These are phyloP conservation scores for Pharus latifolius DNA, from an alignment of 176 grass and related monocot genomes.

Conservation along the genomic window DNA sequence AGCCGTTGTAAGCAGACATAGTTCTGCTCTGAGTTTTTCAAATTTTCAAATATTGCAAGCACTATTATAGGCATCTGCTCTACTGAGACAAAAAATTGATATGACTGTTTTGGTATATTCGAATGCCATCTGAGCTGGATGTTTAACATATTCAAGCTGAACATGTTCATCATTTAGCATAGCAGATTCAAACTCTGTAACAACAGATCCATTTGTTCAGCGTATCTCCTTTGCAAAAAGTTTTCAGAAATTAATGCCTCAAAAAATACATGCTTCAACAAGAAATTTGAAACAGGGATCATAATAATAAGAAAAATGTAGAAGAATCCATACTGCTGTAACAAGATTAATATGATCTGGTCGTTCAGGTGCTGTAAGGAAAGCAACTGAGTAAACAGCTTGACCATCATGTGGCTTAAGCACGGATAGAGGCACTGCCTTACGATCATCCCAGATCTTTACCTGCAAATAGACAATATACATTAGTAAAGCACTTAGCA, in stretches of 20 bases:
- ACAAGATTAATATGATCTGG: conserved; percentile 97
- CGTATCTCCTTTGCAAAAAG: background rate
- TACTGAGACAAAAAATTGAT: background rate
- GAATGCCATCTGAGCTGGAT: background rate
- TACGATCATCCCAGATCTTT: conserved; percentile 97
- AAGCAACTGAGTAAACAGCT: conserved; percentile 86
- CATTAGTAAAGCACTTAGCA: background rate
- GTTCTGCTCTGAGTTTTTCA: background rate
- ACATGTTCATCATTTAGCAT: background rate
- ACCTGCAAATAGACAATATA: conserved; percentile 52
- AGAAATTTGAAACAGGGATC: background rate
- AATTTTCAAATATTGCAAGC: background rate
- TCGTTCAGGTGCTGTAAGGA: conserved; percentile 69
- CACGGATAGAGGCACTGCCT: conserved; percentile 41
- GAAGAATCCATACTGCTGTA: conserved; percentile 61
- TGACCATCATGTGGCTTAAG: conserved; percentile 84
- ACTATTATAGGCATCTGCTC: background rate
- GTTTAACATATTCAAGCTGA: background rate
- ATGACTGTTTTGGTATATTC: background rate
- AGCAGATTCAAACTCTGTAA: background rate
- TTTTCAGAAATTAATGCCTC: background rate
- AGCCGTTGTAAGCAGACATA: background rate
- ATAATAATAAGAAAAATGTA: background rate
- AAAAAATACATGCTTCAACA: background rate
- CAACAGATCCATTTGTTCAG: background rate